These are phyloP conservation scores for Epichloe gansuensis DNA, from an alignment of 2,329 filamentous ascomycete species.

Conservation along the genomic window DNA sequence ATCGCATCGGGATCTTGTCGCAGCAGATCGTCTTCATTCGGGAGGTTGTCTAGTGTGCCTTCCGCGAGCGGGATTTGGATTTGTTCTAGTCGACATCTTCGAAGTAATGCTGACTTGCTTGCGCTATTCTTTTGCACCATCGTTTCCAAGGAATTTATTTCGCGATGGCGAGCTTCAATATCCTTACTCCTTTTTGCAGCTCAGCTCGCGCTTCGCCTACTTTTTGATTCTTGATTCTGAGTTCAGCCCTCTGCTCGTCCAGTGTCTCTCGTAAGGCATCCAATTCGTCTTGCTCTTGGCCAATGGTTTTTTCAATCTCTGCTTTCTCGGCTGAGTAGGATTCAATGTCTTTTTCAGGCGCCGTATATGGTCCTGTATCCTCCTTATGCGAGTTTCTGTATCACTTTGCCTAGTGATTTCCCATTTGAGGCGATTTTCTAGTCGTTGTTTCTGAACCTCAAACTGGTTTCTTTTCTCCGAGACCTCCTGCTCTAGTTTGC, in stretches of 20 bases:
- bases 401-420: slow-evolving; percentile 39
- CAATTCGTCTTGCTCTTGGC: slow-evolving; percentile 62
- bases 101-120: slow-evolving; percentile 70
- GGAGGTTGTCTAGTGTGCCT: slow-evolving; percentile 72
- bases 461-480: slow-evolving; percentile 80
- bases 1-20: slow-evolving; percentile 76
- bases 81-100: slow-evolving; percentile 87
- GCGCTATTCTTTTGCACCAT: slow-evolving; percentile 78
- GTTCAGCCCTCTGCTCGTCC: slow-evolving; percentile 53
- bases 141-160: slow-evolving; percentile 68
- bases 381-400: slow-evolving; percentile 56
- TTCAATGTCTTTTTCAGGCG: slow-evolving; percentile 58
- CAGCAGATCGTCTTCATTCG: slow-evolving; percentile 71
- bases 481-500: slow-evolving; percentile 81
- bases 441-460: slow-evolving; percentile 65
- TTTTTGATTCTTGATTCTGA: slow-evolving; percentile 58
- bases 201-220: slow-evolving; percentile 70
- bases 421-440: slow-evolving; percentile 51
- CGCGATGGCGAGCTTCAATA: slow-evolving; percentile 61
- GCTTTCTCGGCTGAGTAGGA: slow-evolving; percentile 61
- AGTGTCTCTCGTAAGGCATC: slow-evolving; percentile 63
- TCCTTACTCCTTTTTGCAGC: slow-evolving; percentile 72
- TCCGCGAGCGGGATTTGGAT: slow-evolving; percentile 69
- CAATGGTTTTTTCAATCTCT: slow-evolving; percentile 60
- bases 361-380: slow-evolving; percentile 53